Conservation (phyloP, 192 early-diverging fungal genomes). For the Backusella psychrophila region DNA sequence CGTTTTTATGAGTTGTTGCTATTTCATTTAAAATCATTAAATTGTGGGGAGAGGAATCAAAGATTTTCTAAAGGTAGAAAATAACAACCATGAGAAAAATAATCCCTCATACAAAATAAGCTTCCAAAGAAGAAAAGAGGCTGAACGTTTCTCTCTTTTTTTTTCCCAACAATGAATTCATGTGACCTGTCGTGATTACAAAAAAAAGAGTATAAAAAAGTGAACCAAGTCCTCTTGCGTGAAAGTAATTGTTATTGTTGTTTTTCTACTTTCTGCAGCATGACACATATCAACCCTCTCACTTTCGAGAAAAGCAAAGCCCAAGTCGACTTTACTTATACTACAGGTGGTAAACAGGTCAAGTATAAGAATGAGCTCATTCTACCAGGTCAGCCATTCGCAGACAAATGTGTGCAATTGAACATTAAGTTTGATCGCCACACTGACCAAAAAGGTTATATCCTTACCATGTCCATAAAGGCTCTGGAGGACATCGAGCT, state of each 20-base stretch:
- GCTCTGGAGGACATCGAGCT: constrained; percentile 16
- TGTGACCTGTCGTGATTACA: background rate
- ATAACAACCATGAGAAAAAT: background rate
- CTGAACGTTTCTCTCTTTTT: background rate
- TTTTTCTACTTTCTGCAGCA: background rate
- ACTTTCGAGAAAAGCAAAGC: background rate
- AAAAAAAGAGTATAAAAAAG: background rate
- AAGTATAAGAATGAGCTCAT: background rate
- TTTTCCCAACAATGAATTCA: constrained; percentile 3
- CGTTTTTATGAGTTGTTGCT: background rate
- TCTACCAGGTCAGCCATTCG: background rate
- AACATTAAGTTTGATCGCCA: constrained; percentile 5
- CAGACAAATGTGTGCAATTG: background rate
- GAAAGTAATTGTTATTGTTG: background rate
- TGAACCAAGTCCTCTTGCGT: background rate
- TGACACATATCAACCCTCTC: background rate
- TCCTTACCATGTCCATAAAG: constrained; percentile 17
- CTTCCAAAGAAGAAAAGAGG: background rate
- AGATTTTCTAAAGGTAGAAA: background rate
- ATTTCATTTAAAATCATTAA: background rate
- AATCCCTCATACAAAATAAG: background rate
- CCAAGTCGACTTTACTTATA: background rate
- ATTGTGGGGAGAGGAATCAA: background rate
- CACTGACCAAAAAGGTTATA: background rate
- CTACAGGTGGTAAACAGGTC: background rate